Conservation (phyloP, 1,284 basidiomycete genomes). For the Hymenochaete sp. region DNA sequence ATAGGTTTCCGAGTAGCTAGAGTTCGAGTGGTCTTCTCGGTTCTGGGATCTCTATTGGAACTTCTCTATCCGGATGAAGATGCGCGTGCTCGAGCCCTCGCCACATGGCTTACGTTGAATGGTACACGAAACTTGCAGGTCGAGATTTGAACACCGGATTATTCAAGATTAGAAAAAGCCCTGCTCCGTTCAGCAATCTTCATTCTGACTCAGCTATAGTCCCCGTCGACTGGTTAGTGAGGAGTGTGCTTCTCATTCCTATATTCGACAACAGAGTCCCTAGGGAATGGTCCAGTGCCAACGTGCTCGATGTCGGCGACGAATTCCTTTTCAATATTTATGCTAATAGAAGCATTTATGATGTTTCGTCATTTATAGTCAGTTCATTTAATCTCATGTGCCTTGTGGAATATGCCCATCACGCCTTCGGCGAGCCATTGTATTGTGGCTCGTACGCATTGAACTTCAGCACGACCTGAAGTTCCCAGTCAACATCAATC, state of each 20-base stretch:
- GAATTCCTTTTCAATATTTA: too few species aligned
- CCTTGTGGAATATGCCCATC: too few species aligned
- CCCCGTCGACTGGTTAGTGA: not conserved
- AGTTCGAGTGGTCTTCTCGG: conserved; percentile 22
- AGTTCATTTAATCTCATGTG: too few species aligned
- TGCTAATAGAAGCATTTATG: too few species aligned
- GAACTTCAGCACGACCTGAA: too few species aligned
- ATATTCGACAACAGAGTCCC: not conserved
- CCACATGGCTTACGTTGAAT: conserved; percentile 28
- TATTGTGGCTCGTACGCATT: too few species aligned
- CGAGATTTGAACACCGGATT: not conserved
- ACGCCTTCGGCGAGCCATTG: too few species aligned
- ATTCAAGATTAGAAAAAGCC: not conserved
- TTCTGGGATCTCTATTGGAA: conserved; percentile 15
- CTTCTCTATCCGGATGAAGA: conserved; percentile 7
- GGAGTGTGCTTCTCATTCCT: conserved; percentile 4
- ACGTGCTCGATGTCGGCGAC: too few species aligned
- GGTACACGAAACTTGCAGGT: conserved; percentile 22
- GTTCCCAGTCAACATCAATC: too few species aligned
- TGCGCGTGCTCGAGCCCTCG: not conserved
- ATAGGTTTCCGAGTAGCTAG: conserved; percentile 22
- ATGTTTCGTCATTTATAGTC: too few species aligned
- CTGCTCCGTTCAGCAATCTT: not conserved
- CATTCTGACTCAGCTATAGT: not conserved
- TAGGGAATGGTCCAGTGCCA: conserved; percentile 4